Conservation (phyloP, 495 filamentous ascomycete species). For the Hypoxylon perforatum region DNA sequence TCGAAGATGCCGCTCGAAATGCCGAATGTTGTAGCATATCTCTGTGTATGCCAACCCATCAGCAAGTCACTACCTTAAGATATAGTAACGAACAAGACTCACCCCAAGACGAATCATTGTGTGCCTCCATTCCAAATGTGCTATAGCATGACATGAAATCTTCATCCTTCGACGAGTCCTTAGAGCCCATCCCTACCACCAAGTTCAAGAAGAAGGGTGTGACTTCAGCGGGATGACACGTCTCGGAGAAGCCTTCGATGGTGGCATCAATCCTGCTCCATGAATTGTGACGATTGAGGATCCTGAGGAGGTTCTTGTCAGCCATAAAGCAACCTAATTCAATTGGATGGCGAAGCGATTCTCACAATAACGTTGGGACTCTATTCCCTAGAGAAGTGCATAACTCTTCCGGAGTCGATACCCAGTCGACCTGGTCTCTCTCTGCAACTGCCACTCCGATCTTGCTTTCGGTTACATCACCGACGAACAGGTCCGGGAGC, state of each 20-base stretch:
- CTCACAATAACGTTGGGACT: slow-evolving; percentile 3
- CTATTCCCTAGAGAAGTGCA: background rate
- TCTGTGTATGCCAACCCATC: slow-evolving; percentile 20
- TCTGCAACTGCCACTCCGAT: background rate
- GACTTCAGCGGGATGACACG: slow-evolving; percentile 1
- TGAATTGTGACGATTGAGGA: slow-evolving; percentile 22
- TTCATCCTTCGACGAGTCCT: slow-evolving; percentile 14
- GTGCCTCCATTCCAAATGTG: background rate
- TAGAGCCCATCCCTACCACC: slow-evolving; percentile 10
- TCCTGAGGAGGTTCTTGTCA: background rate
- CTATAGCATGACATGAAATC: slow-evolving; percentile 22
- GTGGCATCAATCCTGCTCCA: slow-evolving; percentile 21
- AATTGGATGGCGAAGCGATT: slow-evolving; percentile 5
- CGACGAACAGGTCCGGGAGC: slow-evolving; percentile 6
- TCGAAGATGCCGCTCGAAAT: slow-evolving; percentile 40
- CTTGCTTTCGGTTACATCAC: background rate
- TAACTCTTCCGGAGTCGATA: slow-evolving; percentile 10
- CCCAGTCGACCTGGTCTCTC: background rate
- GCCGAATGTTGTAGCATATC: slow-evolving; percentile 43
- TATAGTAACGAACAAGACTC: background rate
- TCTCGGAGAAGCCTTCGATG: slow-evolving; percentile 2
- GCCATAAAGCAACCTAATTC: background rate
- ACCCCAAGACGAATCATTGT: background rate
- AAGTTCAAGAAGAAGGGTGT: slow-evolving; percentile 14
- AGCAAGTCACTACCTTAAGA: background rate